Evolutionary conservation across 495 filamentous ascomycete species (phyloP), one percentile per base, ranked within the genome.

Genomic region (Tuber borchii): DNA sequence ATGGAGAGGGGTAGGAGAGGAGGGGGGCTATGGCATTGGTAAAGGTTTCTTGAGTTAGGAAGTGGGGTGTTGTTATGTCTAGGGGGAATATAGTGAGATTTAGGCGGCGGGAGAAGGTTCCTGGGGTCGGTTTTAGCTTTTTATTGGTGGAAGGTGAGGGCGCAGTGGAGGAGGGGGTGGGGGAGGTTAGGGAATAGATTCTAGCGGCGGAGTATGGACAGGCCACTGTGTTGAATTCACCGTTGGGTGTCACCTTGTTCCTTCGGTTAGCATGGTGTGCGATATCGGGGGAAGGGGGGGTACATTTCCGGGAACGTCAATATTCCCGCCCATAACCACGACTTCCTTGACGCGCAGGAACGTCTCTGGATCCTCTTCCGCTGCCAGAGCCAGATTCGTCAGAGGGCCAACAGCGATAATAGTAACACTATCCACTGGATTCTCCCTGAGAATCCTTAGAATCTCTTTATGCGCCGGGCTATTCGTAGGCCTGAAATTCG

Each of bases 291-390:
- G 31, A 34, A 19, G 3, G 26, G 72, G 40, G 26, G 51, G 70
- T 75, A 89, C 85, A 85, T 99, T 99, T 72, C 95, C 95, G 42
- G 89, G 87, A 26, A 89, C 81, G 61, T 90, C 86, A 69, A 98
- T 88, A n/a, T 92, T 89, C 74, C 95, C 96, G 46, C 95, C 95
- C 95, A 99, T 99, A n/a, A 97, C 91, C 31, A 97, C 90, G 3
- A 99, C 89, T 82, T 97, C 92, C 83, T 96, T 97, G 40, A 89
- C 93, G 34, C 90, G 89, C 5, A 98, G 88, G 85, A 99, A 97
- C 7, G 93, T 90, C 81, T 92, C 90, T 2, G 93, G 89, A 48
- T 97, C 93, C 81, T 92, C 88, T 9, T 93, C 89, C 43, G 95
- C 93, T 19, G 95, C 95, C 61, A 94, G 83, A 17, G 96, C 95